phyloP scores from a whole-genome alignment of 1,139 yeast genomes.

The Eremothecium coryli region DNA sequence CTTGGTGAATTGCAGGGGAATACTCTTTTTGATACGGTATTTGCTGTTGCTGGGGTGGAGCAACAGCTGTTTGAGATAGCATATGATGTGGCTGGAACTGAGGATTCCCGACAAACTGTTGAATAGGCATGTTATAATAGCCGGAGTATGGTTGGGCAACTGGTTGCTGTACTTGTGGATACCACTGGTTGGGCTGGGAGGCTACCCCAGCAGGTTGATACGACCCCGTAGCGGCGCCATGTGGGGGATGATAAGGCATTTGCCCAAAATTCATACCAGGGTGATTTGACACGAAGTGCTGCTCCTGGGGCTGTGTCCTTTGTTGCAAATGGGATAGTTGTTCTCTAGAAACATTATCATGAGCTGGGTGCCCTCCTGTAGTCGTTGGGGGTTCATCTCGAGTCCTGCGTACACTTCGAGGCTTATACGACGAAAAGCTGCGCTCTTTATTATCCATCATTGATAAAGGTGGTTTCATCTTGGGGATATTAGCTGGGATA shows the following conservation, averaged over 20 bases:
- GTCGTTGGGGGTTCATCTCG: too few relatives aligned
- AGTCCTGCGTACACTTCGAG: constrained; percentile 18
- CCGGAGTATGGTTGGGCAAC: too few relatives aligned
- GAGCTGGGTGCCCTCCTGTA: too few relatives aligned
- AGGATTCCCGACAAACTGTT: not conserved
- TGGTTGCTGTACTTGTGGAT: constrained; percentile 11
- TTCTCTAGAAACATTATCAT: too few relatives aligned
- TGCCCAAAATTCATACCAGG: too few relatives aligned
- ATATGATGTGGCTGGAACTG: not conserved
- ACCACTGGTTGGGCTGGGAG: constrained; percentile 8
- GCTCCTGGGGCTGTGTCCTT: too few relatives aligned
- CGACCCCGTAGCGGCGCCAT: too few relatives aligned
- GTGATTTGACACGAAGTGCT: too few relatives aligned
- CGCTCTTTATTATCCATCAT: constrained; percentile 9
- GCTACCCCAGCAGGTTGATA: constrained; percentile 16
- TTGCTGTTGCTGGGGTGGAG: constrained; percentile 7
- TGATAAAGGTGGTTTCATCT: constrained; percentile 15
- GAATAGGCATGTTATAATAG: not conserved
- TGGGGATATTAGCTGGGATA: constrained; percentile 8
- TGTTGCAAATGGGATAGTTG: too few relatives aligned
- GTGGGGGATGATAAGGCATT: too few relatives aligned
- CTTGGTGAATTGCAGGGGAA: constrained; percentile 1
- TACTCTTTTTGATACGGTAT: not conserved
- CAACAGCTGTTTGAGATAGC: not conserved
- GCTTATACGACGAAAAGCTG: constrained; percentile 13